Evolutionary conservation across 1,284 basidiomycete genomes (phyloP).

Genomic region (Uromyces viciae-fabae): DNA sequence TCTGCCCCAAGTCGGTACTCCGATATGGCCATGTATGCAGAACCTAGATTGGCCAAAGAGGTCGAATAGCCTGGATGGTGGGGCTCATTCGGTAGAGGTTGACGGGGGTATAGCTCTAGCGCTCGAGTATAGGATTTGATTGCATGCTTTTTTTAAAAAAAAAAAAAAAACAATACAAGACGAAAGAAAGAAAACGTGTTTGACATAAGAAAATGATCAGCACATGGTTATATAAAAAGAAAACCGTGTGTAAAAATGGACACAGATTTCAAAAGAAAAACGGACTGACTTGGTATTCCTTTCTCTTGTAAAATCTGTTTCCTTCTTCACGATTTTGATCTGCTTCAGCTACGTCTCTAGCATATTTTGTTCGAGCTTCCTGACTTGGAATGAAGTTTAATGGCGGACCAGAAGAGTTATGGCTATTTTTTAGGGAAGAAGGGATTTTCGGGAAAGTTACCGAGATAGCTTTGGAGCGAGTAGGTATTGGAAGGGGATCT

Average conservation of each 20-base stretch:
- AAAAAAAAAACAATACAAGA: neutral
- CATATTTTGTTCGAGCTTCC: neutral
- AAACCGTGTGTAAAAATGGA: too few species aligned
- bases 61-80: constrained; percentile 3
- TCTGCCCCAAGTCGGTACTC: neutral
- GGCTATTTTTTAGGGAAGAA: too few species aligned
- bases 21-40: constrained; percentile 19
- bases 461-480: neutral
- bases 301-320: neutral
- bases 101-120: neutral
- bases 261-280: too few species aligned
- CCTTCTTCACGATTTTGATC: constrained; percentile 4
- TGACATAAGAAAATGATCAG: too few species aligned
- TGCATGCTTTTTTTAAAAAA: neutral
- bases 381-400: neutral
- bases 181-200: neutral
- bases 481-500: neutral
- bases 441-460: neutral
- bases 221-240: too few species aligned
- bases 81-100: neutral
- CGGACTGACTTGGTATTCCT: constrained; percentile 9
- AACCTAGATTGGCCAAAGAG: constrained; percentile 19
- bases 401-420: neutral
- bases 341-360: neutral
- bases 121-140: neutral